Percentiles rank a stretch among this genome's conserved stretches.
Evolutionary conservation across 495 filamentous ascomycete genomes (phyloP).

Genomic region (Paragyromitra xinjiangensis): DNA sequence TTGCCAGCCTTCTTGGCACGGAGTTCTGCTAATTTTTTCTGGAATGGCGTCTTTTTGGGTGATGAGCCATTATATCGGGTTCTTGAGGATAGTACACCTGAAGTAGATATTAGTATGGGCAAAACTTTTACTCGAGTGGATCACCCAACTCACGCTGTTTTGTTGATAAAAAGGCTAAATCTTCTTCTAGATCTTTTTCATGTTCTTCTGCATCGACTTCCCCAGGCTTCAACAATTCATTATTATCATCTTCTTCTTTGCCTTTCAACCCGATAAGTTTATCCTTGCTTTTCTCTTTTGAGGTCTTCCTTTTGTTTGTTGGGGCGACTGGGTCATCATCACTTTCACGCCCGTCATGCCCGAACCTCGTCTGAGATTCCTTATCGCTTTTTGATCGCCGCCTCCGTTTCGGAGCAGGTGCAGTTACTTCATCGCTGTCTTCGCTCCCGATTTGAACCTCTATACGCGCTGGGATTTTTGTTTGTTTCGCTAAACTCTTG

Average conservation of each 20-base stretch:
- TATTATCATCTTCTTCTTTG: not conserved
- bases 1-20: slow-evolving; percentile 42
- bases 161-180: slow-evolving; percentile 29
- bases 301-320: not conserved
- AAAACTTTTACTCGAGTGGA: not conserved
- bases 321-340: slow-evolving; percentile 11
- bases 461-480: not conserved
- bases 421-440: slow-evolving; percentile 7
- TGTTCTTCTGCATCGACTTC: not conserved
- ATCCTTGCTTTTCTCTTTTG: not conserved
- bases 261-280: not conserved
- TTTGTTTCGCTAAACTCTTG: not conserved
- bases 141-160: slow-evolving; percentile 28
- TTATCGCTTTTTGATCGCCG: slow-evolving; percentile 5
- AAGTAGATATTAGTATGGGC: slow-evolving; percentile 10
- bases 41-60: slow-evolving; percentile 39
- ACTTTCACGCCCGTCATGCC: not conserved
- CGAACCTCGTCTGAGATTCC: not conserved
- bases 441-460: slow-evolving; percentile 1
- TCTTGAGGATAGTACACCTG: slow-evolving; percentile 36
- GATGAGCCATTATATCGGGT: slow-evolving; percentile 43
- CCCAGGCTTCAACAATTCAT: not conserved
- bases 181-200: slow-evolving; percentile 42
- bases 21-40: slow-evolving; percentile 38
- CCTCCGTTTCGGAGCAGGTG: slow-evolving; percentile 3